Evolutionary conservation across 768 basidiomycete species (phyloP).

Genomic region (Chlorophyllum brunneum): DNA sequence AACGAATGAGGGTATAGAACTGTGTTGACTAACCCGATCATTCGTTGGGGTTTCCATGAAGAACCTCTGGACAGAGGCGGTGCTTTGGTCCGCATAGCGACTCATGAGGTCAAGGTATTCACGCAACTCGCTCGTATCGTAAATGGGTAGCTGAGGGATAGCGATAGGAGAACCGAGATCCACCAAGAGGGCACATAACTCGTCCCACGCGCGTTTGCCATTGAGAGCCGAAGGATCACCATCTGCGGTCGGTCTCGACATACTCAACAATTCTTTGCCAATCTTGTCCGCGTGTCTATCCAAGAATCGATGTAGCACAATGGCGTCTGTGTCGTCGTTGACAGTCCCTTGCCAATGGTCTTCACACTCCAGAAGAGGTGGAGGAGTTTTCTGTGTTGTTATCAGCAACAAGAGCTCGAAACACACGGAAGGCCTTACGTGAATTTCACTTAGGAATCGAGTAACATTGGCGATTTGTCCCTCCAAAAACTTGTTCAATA

Average conservation of each 20-base stretch:
- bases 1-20: neutral
- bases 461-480: conserved; percentile 71
- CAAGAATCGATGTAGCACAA: conserved; percentile 81
- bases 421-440: conserved; percentile 40
- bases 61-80: conserved; percentile 58
- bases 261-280: conserved; percentile 79
- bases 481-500: conserved; percentile 71
- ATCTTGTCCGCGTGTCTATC: conserved; percentile 84
- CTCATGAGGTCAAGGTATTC: conserved; percentile 68
- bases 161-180: conserved; percentile 72
- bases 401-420: neutral
- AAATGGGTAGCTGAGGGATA: conserved; percentile 54
- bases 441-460: conserved; percentile 70
- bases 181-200: conserved; percentile 72
- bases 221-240: conserved; percentile 51
- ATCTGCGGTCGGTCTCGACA: conserved; percentile 55
- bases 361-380: conserved; percentile 47
- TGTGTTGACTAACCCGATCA: conserved; percentile 43
- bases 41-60: conserved; percentile 50
- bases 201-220: conserved; percentile 84
- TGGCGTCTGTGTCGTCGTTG: conserved; percentile 79
- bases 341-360: conserved; percentile 76
- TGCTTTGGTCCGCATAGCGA: conserved; percentile 57
- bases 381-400: conserved; percentile 31
- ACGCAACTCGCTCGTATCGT: conserved; percentile 47